A percentile compares a stretch with the other conserved stretches of the same genome.
Evolutionary conservation across 768 basidiomycete species (phyloP).

Genomic region (Termitomyces sp.): DNA sequence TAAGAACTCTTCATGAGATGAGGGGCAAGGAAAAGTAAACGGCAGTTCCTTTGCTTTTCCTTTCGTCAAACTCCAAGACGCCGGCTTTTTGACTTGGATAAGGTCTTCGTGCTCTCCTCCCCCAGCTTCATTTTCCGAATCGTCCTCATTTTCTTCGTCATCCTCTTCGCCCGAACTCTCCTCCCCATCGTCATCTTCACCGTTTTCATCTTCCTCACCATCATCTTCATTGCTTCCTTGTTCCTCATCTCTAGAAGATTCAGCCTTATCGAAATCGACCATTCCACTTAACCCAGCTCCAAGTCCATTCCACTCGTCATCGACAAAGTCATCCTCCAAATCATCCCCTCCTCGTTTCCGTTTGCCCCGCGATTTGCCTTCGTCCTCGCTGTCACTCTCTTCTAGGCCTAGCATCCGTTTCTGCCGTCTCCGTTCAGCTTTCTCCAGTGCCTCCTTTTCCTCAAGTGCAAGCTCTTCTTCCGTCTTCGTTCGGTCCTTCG

Average conservation of each 20-base stretch:
- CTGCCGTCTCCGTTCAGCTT: constrained; percentile 74
- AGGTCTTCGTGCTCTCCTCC: constrained; percentile 45
- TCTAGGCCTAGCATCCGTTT: constrained; percentile 85
- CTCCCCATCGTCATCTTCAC: constrained; percentile 24
- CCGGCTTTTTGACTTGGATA: constrained; percentile 23
- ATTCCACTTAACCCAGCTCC: constrained; percentile 37
- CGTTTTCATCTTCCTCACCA: constrained; percentile 31
- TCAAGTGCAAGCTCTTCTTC: constrained; percentile 92
- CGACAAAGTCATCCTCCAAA: constrained; percentile 81
- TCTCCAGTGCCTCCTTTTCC: constrained; percentile 82
- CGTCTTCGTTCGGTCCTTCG: constrained; percentile 94
- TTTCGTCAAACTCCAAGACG: constrained; percentile 23
- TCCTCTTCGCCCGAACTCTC: constrained; percentile 20
- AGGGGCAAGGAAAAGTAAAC: constrained; percentile 89
- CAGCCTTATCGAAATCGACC: constrained; percentile 34
- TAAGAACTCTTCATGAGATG: constrained; percentile 86
- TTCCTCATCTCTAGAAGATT: constrained; percentile 31
- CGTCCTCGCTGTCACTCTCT: constrained; percentile 64
- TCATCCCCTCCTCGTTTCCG: constrained; percentile 77
- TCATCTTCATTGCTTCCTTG: constrained; percentile 38
- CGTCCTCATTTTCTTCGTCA: constrained; percentile 36
- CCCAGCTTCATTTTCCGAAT: constrained; percentile 28
- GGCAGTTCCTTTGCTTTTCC: constrained; percentile 63
- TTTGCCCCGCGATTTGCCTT: constrained; percentile 39
- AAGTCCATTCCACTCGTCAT: constrained; percentile 36